Base-by-base conservation (phyloP, 2,329 filamentous ascomycete genomes). In the Hortaea werneckii region DNA sequence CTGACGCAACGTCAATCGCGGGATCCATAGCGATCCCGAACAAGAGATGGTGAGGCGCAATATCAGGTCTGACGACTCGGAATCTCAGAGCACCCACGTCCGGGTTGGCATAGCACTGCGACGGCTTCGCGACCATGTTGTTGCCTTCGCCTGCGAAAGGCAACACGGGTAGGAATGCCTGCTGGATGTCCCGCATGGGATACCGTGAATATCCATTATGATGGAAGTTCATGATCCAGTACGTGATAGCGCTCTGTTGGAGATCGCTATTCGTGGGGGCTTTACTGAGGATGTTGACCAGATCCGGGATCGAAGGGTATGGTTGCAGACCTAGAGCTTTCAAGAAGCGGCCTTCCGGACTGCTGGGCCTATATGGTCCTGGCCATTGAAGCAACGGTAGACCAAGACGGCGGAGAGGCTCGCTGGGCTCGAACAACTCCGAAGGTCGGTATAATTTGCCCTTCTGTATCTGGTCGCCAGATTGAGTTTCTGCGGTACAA, bases 1-100 rank as follows among this genome's bases (percentile, higher is more conserved):
- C 80, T 9, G 94, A 78, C 59, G 88, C 95, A 27, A 83, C 78
- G 1, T 73, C 72, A 50, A 96, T 84, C 0, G 82, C 79, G 0
- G 94, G 92, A 62, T 98, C 82, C 44, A 77, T 68, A n/a, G 77
- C 76, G 5, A 98, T 88, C 1, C 88, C 89, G 57, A 98, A 88
- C 67, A 92, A 90, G 45, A 75, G 72, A 11, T 88, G 86, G 69
- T 96, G 87, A 8, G 76, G 68, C 49, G 85, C 82, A n/a, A 96
- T 73, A 52, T 92, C 85, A 41, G 70, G 76, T 50, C 79, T 76
- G 30, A 98, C 68, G 12, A 95, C 83, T 27, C 81, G 74, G 58
- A 94, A 96, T 0, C 86, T 87, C 43, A 98, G 74, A 4, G 94
- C 72, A 1, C 82, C 74, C 20, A 86, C 85, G 37, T 77, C 77